Conservation (phyloP, 257 asterid genomes). For the Buddleja alternifolia region DNA sequence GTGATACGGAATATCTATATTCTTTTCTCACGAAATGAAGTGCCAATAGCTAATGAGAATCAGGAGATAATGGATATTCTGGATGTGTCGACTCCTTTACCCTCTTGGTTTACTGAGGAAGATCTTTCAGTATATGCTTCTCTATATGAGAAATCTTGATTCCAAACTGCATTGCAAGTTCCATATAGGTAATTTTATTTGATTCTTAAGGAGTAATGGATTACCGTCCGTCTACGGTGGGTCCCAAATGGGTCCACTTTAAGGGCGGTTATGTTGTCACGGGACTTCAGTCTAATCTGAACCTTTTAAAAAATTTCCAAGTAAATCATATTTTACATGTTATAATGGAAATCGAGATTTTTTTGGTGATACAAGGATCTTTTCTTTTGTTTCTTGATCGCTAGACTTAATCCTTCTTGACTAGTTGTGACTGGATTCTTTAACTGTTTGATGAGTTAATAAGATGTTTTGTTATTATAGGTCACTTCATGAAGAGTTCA, state of each 20-base stretch:
- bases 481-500: constrained; percentile 25
- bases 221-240: too few relatives aligned
- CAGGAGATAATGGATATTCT: constrained; percentile 67
- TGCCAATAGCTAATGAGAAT: constrained; percentile 54
- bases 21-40: constrained; percentile 54
- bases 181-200: constrained; percentile 38
- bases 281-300: too few relatives aligned
- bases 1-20: constrained; percentile 60
- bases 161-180: constrained; percentile 44
- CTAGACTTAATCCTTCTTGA: neutral
- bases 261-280: too few relatives aligned
- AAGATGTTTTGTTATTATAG: constrained; percentile 16
- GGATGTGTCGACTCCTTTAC: constrained; percentile 40
- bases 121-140: constrained; percentile 38
- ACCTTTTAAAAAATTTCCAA: too few relatives aligned
- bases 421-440: constrained; percentile 18
- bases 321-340: too few relatives aligned
- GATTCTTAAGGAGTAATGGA: too few relatives aligned
- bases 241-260: too few relatives aligned
- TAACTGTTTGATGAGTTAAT: neutral
- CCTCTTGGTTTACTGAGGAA: constrained; percentile 41
- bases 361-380: neutral
- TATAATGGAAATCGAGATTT: neutral
- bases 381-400: neutral
- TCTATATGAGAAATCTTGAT: constrained; percentile 42